These are phyloP conservation scores for Oryza rufipogon DNA, from an alignment of 176 grass and related monocot species.

Conservation along the genomic window DNA sequence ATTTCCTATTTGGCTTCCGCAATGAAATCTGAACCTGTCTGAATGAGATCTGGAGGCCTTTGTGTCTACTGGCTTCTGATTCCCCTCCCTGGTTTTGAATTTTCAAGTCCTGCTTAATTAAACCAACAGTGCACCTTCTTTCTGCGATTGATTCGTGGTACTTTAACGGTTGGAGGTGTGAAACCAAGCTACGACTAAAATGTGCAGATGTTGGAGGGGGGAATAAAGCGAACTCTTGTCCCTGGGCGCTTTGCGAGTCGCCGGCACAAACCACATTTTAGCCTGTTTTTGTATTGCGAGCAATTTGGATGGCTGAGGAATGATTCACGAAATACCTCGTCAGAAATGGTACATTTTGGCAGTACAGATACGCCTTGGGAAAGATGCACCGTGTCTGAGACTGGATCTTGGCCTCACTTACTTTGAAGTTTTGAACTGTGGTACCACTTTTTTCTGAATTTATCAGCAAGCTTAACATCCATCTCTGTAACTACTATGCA, in stretches of 20 bases:
- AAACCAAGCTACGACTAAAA: slow-evolving; percentile 36
- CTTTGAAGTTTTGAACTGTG: slow-evolving; percentile 24
- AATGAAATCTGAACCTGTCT: slow-evolving; percentile 43
- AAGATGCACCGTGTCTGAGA: background rate
- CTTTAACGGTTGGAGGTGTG: slow-evolving; percentile 51
- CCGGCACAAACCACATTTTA: slow-evolving; percentile 15
- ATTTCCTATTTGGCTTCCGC: slow-evolving; percentile 28
- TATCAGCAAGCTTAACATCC: slow-evolving; percentile 6
- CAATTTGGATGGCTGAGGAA: slow-evolving; percentile 46
- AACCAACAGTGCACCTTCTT: slow-evolving; percentile 3
- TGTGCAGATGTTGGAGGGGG: slow-evolving; percentile 29
- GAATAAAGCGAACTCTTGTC: slow-evolving; percentile 51
- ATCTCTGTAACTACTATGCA: slow-evolving; percentile 24
- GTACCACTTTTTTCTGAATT: slow-evolving; percentile 9
- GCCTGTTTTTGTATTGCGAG: slow-evolving; percentile 6
- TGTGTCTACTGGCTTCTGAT: slow-evolving; percentile 41
- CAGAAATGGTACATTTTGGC: slow-evolving; percentile 15
- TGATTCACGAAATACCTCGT: slow-evolving; percentile 36
- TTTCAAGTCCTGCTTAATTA: slow-evolving; percentile 43
- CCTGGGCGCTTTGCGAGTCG: slow-evolving; percentile 36
- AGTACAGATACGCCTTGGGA: background rate
- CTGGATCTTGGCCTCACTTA: slow-evolving; percentile 19
- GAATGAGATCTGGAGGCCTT: slow-evolving; percentile 47
- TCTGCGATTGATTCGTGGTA: slow-evolving; percentile 37
- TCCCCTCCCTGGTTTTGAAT: slow-evolving; percentile 42